Conservation (phyloP, 169 alveolate species). For the Plasmodium falciparum region DNA sequence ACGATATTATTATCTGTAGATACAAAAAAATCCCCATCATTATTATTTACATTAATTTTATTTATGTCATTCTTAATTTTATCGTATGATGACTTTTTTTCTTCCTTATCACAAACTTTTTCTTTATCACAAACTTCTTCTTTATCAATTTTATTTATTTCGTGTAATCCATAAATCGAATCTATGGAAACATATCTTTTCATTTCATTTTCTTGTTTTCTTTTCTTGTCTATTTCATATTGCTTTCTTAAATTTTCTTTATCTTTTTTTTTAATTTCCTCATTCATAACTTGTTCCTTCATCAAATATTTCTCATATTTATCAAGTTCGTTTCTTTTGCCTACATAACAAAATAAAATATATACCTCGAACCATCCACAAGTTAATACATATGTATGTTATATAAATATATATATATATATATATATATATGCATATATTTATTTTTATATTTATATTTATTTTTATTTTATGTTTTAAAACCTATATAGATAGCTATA, state of each 20-base stretch:
- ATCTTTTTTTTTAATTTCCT: slow-evolving; percentile 10
- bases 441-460: background rate
- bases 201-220: slow-evolving; percentile 21
- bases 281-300: slow-evolving; percentile 9
- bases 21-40: background rate
- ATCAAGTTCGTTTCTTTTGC: slow-evolving; percentile 6
- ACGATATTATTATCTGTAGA: too few relatives aligned
- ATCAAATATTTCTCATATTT: slow-evolving; percentile 32
- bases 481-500: slow-evolving; percentile 49
- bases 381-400: background rate
- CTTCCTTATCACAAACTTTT: background rate
- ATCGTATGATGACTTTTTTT: background rate
- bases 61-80: background rate
- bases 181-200: slow-evolving; percentile 29
- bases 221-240: slow-evolving; percentile 12
- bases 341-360: background rate
- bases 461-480: background rate
- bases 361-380: background rate
- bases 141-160: background rate
- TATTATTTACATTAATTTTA: background rate
- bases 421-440: background rate
- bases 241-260: slow-evolving; percentile 29
- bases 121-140: background rate
- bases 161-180: background rate
- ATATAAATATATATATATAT: background rate